A percentile compares a stretch with the other conserved stretches of the same genome.
phyloP scores from a whole-genome alignment of 805 yeast genomes.

The Metschnikowia cerradonensis region DNA sequence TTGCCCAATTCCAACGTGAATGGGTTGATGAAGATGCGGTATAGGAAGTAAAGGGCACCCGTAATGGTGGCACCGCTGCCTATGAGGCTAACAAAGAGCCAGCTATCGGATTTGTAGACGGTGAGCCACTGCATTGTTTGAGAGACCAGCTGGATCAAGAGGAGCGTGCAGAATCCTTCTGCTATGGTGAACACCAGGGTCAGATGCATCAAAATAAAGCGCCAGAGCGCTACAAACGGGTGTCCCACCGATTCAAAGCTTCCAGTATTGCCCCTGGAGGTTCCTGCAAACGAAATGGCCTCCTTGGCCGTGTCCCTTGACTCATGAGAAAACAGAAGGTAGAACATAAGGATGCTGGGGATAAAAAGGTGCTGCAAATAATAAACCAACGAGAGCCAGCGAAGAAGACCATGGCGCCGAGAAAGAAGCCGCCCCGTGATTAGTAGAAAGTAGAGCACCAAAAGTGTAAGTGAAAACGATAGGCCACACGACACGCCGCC shows the following conservation, averaged over 20 bases:
- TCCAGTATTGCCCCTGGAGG: background rate
- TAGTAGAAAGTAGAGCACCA: constrained; percentile 56
- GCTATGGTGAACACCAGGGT: constrained; percentile 86
- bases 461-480: constrained; percentile 67
- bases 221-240: constrained; percentile 53
- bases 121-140: constrained; percentile 73
- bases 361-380: constrained; percentile 78
- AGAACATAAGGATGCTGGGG: constrained; percentile 75
- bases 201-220: constrained; percentile 62
- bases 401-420: constrained; percentile 37
- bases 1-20: constrained; percentile 63
- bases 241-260: background rate
- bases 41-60: constrained; percentile 70
- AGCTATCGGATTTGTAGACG: constrained; percentile 58
- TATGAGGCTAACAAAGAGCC: constrained; percentile 72
- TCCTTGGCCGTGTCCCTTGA: constrained; percentile 9
- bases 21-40: constrained; percentile 78
- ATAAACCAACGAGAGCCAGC: constrained; percentile 51
- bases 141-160: constrained; percentile 90
- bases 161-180: constrained; percentile 89
- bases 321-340: constrained; percentile 29
- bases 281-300: background rate
- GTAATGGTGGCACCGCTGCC: constrained; percentile 74
- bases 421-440: constrained; percentile 67
- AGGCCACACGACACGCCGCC: constrained; percentile 91